A percentile compares a stretch with the other conserved stretches of the same genome.
Evolutionary conservation across 2,329 filamentous ascomycete genomes (phyloP).

Genomic region (Alternaria consortialis): DNA sequence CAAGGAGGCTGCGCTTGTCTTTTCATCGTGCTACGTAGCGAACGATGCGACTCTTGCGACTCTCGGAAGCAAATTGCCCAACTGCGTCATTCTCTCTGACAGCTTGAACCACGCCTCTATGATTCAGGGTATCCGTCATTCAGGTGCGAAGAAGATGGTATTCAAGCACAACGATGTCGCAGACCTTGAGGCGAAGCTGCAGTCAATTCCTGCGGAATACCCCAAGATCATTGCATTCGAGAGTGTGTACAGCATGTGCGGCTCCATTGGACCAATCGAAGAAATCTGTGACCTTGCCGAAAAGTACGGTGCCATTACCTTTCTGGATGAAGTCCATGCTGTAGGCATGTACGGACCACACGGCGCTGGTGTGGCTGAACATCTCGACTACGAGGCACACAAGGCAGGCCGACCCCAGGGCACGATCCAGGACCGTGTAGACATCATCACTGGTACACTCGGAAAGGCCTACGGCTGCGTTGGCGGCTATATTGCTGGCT

Average conservation of each 20-base stretch:
- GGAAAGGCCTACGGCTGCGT: conserved; percentile 98
- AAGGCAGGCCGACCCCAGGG: conserved; percentile 76
- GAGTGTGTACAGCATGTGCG: conserved; percentile 99
- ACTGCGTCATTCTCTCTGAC: conserved; percentile 97
- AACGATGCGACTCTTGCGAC: conserved; percentile 97
- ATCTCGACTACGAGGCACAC: conserved; percentile 92
- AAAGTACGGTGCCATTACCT: conserved; percentile 97
- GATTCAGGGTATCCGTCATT: conserved; percentile 99
- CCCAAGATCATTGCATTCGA: conserved; percentile 99
- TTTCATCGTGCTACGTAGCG: conserved; percentile 97
- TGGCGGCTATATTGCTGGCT: conserved; percentile 96
- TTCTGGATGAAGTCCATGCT: conserved; percentile 97
- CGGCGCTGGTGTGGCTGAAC: conserved; percentile 95
- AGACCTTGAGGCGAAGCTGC: conserved; percentile 91
- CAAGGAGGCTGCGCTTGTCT: conserved; percentile 91
- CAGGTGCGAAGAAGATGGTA: conserved; percentile 94
- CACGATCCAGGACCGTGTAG: conserved; percentile 92
- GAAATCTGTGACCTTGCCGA: conserved; percentile 95
- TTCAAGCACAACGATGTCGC: conserved; percentile 98
- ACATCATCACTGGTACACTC: conserved; percentile 97
- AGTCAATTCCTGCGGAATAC: conserved; percentile 80
- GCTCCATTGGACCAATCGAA: conserved; percentile 94
- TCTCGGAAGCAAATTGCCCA: conserved; percentile 93
- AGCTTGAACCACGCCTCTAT: conserved; percentile 98
- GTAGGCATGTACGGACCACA: conserved; percentile 99